Evolutionary conservation across 106 monocot species (phyloP).

Genomic region (Dioscorea alata): DNA sequence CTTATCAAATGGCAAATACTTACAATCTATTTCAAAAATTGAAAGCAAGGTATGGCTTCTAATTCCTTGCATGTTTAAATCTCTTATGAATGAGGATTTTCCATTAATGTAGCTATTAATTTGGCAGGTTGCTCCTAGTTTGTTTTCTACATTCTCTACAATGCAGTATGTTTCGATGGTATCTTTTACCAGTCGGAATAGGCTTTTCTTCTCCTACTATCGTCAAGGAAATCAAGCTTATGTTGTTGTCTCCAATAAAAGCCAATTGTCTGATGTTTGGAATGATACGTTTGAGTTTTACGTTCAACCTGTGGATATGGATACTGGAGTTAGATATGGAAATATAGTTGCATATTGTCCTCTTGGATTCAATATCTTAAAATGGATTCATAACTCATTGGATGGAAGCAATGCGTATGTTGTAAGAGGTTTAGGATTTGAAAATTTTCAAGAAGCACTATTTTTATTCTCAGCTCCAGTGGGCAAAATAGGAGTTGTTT

Average conservation of each 20-base stretch:
- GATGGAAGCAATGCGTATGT: slow-evolving; percentile 2
- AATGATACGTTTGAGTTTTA: not conserved
- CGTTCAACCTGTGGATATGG: slow-evolving; percentile 3
- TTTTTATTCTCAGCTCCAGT: slow-evolving; percentile 17
- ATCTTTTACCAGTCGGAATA: slow-evolving; percentile 1
- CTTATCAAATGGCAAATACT: no score
- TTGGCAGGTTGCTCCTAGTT: slow-evolving; percentile 3
- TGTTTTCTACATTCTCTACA: slow-evolving; percentile 7
- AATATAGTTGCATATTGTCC: not conserved
- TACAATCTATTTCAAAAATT: not conserved
- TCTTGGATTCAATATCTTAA: not conserved
- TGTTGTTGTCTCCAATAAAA: not conserved
- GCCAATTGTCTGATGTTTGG: not conserved
- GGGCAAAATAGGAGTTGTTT: slow-evolving; percentile 5
- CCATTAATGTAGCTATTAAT: not conserved
- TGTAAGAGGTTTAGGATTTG: slow-evolving; percentile 15
- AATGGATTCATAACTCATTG: slow-evolving; percentile 11
- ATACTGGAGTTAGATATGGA: slow-evolving; percentile 4
- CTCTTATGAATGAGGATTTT: not conserved
- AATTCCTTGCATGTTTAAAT: not conserved
- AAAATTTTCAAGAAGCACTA: not conserved
- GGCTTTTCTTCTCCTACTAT: slow-evolving; percentile 12
- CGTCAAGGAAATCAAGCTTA: not conserved
- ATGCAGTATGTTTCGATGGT: slow-evolving; percentile 2
- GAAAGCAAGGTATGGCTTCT: not conserved